Evolutionary conservation across 352 stramenopile species (phyloP).

Genomic region (Globisporangium cederbergense): DNA sequence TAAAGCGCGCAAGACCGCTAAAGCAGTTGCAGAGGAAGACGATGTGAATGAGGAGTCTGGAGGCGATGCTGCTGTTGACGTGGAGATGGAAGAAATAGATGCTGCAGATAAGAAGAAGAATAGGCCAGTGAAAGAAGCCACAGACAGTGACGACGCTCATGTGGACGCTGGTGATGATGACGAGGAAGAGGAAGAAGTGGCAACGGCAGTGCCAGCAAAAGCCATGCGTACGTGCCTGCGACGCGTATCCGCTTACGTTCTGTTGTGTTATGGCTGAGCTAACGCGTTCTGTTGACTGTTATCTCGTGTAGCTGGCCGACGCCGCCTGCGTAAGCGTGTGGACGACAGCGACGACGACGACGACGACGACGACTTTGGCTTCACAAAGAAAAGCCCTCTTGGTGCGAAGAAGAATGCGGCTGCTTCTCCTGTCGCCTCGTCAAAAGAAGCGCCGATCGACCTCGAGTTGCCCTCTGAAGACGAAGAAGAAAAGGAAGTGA

Average conservation of each 20-base stretch:
- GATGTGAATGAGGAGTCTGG: constrained; percentile 15
- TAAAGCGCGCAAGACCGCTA: neutral
- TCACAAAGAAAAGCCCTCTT: constrained; percentile 19
- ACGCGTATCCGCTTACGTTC: neutral
- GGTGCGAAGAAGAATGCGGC: constrained; percentile 19
- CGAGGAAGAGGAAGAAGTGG: neutral
- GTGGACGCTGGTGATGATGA: neutral
- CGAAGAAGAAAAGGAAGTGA: constrained; percentile 7
- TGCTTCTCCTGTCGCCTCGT: constrained; percentile 4
- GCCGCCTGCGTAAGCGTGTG: constrained; percentile 57
- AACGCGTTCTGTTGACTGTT: neutral
- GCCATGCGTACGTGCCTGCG: constrained; percentile 36
- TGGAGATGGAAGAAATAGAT: constrained; percentile 20
- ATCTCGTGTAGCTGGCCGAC: constrained; percentile 34
- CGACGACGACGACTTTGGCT: constrained; percentile 34
- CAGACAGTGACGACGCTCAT: constrained; percentile 18
- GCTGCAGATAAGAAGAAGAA: constrained; percentile 14
- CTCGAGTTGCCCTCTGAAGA: constrained; percentile 22
- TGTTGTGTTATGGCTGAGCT: neutral
- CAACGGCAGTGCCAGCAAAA: constrained; percentile 14
- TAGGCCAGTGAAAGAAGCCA: constrained; percentile 4
- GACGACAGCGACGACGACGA: constrained; percentile 31
- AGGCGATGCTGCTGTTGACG: constrained; percentile 23
- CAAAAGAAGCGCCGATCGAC: constrained; percentile 34
- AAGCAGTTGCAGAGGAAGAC: constrained; percentile 11